Evolutionary conservation across 352 stramenopile genomes (phyloP), one percentile per base, ranked within the genome.

Genomic region (Phytophthora niederhauseri): DNA sequence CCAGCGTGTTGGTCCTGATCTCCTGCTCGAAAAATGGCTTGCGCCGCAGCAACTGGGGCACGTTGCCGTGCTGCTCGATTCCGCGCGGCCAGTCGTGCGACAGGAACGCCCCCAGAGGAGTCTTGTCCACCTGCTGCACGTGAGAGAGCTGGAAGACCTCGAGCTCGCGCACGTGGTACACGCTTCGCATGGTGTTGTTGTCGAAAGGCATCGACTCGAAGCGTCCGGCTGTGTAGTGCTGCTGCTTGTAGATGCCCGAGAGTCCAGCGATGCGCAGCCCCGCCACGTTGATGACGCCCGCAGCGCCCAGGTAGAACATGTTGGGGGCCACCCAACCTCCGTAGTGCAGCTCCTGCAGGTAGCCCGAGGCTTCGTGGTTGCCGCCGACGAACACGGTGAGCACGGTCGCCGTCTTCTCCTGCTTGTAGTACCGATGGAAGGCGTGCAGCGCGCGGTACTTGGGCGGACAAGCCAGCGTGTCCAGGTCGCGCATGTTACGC

Each of bases 41-140:
- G 36, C 82, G 84, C 7, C 88, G 85, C 15, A 99, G 66, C n/a
- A 99, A 74, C 46, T 78, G 75, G 6, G 80, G 59, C 17, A 90
- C 62, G 73, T 99, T 90, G 9, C 98, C 98, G 72, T 98, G 91
- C 66, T 98, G 89, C 28, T 96, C 96, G 60, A 99, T 99, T 5
- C 96, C 95, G n/a, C 89, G 83, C 6, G 98, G 98, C 98, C 98
- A 99, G 81, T 99, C 98, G 76, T 99, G 98, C 53, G 94, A 99
- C 14, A 99, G 61, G 51, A 99, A 97, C 14, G 98, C 89, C 54
- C 97, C 91, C 11, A 99, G 36, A 6, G 70, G 54, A 41, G 55
- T 79, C 57, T 72, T 77, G 55, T 87, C 76, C 5, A 76, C 66
- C 61, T 76, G 69, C 30, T 83, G 73, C 70, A 96, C 61, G 74